Evolutionary conservation across 2,329 filamentous ascomycete species (phyloP), one percentile per base, ranked within the genome.

Genomic region (Fusarium irregulare): DNA sequence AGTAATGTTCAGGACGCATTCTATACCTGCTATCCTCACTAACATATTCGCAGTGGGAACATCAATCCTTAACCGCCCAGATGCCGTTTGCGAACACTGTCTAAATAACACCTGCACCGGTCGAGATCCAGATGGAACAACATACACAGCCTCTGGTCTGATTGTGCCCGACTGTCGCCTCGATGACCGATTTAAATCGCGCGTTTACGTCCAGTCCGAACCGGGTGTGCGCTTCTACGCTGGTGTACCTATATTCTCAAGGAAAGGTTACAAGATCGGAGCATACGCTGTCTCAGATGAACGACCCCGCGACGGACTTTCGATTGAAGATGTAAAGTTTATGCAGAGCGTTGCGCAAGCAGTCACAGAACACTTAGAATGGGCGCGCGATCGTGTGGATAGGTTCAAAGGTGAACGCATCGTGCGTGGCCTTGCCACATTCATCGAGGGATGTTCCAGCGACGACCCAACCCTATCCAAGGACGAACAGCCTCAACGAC

Each of bases 321-420:
- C 78, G 13, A 73, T 80, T 0, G 80, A 81, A 11, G 84, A 88
- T 51, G 66, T 85, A 3, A 80, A 83, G 23, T 89, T 88, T 50
- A 79, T 92, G 75, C 82, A 85, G 45, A 87, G 88, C 42, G 82
- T 91, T 77, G 81, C 85, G 1, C 79, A 80, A 20, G 85, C 87
- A 6, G 82, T 89, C 7, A 88, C 89, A 80, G 84, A 88, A 40
- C 89, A 91, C 60, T 76, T 92, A 11, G 88, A 89, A 77, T 86
- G 82, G 80, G 86, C 80, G 46, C 82, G 83, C 67, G 83, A 81
- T 65, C 84, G 79, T 56, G 85, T 82, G 58, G 87, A 84, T 70
- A 86, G 84, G 70, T 84, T 81, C 72, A 83, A 82, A 70, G 86
- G 81, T 42, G 87, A 83, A 66, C 84, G 82, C 72, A 89, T 85